Evolutionary conservation across 2,329 filamentous ascomycete species (phyloP), one percentile per base, ranked within the genome.

Genomic region (Epichloe sylvatica): DNA sequence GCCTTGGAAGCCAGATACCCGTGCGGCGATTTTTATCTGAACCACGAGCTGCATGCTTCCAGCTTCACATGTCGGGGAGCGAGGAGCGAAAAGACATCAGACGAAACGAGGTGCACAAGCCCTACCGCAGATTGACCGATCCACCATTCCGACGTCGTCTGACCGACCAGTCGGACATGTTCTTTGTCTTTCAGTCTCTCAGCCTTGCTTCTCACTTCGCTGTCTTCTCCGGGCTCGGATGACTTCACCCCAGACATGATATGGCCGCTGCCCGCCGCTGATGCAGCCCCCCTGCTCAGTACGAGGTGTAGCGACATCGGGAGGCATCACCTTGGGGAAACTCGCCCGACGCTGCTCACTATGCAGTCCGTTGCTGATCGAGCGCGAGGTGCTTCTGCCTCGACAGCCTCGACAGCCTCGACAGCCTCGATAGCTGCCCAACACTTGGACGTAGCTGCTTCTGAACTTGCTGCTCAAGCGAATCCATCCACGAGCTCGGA

Each of bases 211-310:
- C 39, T 25, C 17, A 23, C 3, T 41, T 47, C 25, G 25, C 25
- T 8, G 25, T 25, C 25, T 9, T 25, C 25, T 7, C 2, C 25
- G 3, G 25, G 7, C 25, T 30, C 51, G 45, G 44, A 49, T 52
- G 47, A 38, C 44, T 52, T 40, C 47, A 41, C 45, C 50, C 47
- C 47, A 50, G 47, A 37, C 47, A 34, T 37, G 51, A 45, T 40
- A 50, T 45, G 51, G 45, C 47, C 47, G 47, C 47, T 49, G 51
- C 50, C 30, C 40, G 45, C 49, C 38, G 46, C 50, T 51, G 50
- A 49, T 13, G 42, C 50, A 51, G 50, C 39, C 41, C 46, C 41
- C 46, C 46, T 49, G 50, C 46, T 51, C 37, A 37, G 41, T 33
- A 17, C 41, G 40, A 52, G 44, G 47, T 44, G 39, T 33, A 44